Conservation (phyloP, 345 rosid genomes). For the Leavenworthia alabamica region DNA sequence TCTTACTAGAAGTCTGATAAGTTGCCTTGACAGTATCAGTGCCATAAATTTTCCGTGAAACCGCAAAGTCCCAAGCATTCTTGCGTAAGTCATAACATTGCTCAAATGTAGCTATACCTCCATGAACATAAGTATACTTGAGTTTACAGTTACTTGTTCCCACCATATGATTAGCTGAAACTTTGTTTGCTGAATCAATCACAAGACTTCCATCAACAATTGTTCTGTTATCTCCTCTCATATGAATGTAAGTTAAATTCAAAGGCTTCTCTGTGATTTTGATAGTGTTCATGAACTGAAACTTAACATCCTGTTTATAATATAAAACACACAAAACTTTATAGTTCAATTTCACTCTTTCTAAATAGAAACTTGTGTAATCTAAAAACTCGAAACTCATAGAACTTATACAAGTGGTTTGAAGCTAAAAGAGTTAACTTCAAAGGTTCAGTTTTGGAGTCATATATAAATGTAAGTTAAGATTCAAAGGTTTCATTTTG, state of each 20-base stretch:
- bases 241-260: constrained; percentile 72
- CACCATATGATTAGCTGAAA: constrained; percentile 56
- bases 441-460: background rate
- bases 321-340: background rate
- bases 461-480: constrained; percentile 62
- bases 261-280: constrained; percentile 60
- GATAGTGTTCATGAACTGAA: constrained; percentile 16
- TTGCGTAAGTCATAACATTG: constrained; percentile 62
- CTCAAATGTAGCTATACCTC: constrained; percentile 58
- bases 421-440: background rate
- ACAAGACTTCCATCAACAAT: constrained; percentile 48
- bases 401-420: background rate
- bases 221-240: constrained; percentile 46
- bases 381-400: background rate
- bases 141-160: constrained; percentile 65
- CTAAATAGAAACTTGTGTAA: background rate
- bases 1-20: constrained; percentile 62
- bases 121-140: constrained; percentile 60
- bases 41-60: constrained; percentile 46
- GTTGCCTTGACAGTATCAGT: constrained; percentile 31
- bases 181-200: constrained; percentile 60
- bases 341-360: background rate
- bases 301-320: constrained; percentile 67
- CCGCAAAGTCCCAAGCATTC: constrained; percentile 68
- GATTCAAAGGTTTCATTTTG: constrained; percentile 56